Evolutionary conservation across 2,329 filamentous ascomycete species (phyloP).

Genomic region (Penicillium sclerotigenum): DNA sequence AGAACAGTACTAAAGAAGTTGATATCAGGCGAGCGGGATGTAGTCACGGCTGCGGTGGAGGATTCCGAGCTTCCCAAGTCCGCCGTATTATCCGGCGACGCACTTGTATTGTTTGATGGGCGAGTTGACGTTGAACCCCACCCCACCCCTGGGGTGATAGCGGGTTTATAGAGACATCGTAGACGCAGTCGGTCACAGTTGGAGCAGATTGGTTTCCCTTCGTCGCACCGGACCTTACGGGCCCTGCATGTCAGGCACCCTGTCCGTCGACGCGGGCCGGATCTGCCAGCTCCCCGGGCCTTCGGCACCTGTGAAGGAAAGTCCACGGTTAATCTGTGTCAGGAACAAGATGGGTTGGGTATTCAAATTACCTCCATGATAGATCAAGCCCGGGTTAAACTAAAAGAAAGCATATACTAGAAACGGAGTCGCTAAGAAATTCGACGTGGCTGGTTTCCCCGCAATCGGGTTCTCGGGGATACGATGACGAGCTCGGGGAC

Average conservation of each 20-base stretch:
- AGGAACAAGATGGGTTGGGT: background rate
- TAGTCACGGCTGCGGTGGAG: background rate
- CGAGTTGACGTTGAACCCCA: slow-evolving; percentile 1
- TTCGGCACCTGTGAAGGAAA: slow-evolving; percentile 19
- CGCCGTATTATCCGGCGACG: background rate
- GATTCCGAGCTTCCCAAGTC: background rate
- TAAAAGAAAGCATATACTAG: background rate
- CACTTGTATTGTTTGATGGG: background rate
- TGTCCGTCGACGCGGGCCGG: slow-evolving; percentile 35
- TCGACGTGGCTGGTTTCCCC: background rate
- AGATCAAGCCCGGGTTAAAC: background rate
- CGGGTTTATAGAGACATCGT: slow-evolving; percentile 30
- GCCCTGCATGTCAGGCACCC: slow-evolving; percentile 37
- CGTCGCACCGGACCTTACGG: slow-evolving; percentile 38
- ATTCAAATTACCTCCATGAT: slow-evolving; percentile 22
- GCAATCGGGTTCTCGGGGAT: background rate
- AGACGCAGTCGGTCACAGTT: slow-evolving; percentile 35
- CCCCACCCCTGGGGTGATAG: slow-evolving; percentile 16
- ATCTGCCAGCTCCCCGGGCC: slow-evolving; percentile 35
- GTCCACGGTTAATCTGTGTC: slow-evolving; percentile 10
- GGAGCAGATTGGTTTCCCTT: slow-evolving; percentile 34
- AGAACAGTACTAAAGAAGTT: slow-evolving; percentile 32
- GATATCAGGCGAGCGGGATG: slow-evolving; percentile 19
- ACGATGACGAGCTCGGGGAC: background rate
- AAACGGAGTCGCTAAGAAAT: background rate